Conservation (phyloP, 169 alveolate genomes). For the Amoebophrya sp. region DNA sequence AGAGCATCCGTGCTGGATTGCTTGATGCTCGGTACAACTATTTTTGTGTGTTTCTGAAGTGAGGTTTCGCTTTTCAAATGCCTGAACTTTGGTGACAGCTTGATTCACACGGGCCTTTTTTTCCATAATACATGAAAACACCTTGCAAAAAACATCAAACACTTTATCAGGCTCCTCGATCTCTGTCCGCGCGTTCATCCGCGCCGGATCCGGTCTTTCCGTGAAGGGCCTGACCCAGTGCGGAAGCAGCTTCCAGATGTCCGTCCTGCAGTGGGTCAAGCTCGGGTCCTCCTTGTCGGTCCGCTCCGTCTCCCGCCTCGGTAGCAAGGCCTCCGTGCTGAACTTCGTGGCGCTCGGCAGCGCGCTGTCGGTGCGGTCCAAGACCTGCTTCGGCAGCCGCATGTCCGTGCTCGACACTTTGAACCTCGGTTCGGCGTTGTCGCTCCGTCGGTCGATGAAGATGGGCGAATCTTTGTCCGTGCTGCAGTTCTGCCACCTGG, state of each 20-base stretch:
- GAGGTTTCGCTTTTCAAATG: no score
- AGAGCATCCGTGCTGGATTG: background rate
- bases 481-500: background rate
- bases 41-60: no score
- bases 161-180: no score
- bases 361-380: background rate
- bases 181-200: background rate
- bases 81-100: no score
- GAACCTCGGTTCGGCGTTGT: background rate
- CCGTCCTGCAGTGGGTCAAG: background rate
- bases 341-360: background rate
- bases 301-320: background rate
- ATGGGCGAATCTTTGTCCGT: slow-evolving; percentile 5
- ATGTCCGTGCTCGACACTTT: background rate
- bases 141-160: no score
- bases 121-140: no score
- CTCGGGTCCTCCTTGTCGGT: background rate
- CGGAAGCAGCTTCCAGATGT: background rate
- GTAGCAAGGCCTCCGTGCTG: background rate
- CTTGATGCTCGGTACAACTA: background rate
- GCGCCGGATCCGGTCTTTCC: background rate
- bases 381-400: background rate
- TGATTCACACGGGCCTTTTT: no score
- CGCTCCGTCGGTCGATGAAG: background rate
- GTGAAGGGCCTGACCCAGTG: background rate